These are phyloP conservation scores for Torulaspora franciscae DNA, from an alignment of 805 yeast species.

Conservation along the genomic window DNA sequence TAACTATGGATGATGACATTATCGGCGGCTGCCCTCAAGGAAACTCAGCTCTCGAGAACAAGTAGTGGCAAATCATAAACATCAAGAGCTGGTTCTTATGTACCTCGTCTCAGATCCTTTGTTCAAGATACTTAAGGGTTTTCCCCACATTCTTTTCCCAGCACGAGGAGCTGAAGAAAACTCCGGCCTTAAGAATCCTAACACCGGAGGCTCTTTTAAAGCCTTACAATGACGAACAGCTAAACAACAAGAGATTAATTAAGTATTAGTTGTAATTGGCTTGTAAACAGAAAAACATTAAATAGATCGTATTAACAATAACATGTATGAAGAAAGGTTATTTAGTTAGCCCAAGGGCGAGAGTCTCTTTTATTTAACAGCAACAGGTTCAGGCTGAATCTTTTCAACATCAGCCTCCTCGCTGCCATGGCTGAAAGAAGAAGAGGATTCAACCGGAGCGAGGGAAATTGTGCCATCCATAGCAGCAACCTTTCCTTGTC, in stretches of 20 bases:
- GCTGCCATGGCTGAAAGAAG: constrained; percentile 5
- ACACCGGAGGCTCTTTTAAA: not conserved
- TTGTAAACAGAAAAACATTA: too few species aligned
- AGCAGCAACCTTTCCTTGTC: not conserved
- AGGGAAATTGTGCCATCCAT: not conserved
- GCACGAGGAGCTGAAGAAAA: not conserved
- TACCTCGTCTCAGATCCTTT: not conserved
- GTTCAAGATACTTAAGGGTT: not conserved
- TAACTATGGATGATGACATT: constrained; percentile 9
- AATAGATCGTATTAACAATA: too few species aligned
- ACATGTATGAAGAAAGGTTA: too few species aligned
- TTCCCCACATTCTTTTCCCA: not conserved
- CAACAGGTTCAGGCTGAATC: not conserved
- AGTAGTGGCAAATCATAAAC: not conserved
- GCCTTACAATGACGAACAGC: too few species aligned
- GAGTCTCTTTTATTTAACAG: not conserved
- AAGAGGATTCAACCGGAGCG: not conserved
- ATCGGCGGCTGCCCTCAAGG: not conserved
- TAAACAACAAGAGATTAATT: too few species aligned
- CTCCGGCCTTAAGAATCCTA: not conserved
- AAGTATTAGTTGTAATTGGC: too few species aligned
- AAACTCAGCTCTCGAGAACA: not conserved
- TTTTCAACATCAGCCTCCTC: constrained; percentile 1
- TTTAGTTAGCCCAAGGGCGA: not conserved
- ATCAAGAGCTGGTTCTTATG: not conserved